These are phyloP conservation scores for Talaromyces sp. DNA, from an alignment of 2,329 filamentous ascomycete genomes.

Conservation along the genomic window DNA sequence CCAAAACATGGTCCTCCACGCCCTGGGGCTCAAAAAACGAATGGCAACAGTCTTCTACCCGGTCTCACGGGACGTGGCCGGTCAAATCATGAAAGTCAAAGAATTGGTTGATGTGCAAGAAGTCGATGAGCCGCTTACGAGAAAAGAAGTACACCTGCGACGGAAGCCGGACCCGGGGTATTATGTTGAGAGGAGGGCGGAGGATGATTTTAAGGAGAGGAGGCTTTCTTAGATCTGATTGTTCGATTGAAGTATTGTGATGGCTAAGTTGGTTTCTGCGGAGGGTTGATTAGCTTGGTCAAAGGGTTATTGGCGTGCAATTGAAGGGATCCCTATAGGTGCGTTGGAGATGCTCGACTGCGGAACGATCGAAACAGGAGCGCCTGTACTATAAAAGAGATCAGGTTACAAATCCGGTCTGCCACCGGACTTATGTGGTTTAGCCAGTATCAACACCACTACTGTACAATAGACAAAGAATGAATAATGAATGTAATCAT, in stretches of 20 bases:
- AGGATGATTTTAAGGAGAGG: conserved; percentile 24
- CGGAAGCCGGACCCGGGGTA: conserved; percentile 77
- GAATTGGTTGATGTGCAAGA: conserved; percentile 63
- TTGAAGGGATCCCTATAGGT: background rate
- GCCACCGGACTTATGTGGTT: background rate
- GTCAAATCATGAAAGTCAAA: conserved; percentile 92
- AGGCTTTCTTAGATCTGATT: conserved; percentile 13
- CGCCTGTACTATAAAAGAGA: background rate
- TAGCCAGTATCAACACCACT: background rate
- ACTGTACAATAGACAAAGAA: conserved; percentile 22
- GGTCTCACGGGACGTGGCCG: conserved; percentile 75
- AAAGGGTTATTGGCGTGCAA: background rate
- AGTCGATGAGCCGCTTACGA: conserved; percentile 40
- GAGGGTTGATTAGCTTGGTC: background rate
- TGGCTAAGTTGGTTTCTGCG: background rate
- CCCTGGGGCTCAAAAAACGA: conserved; percentile 81
- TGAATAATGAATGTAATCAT: conserved; percentile 19
- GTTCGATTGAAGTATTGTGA: background rate
- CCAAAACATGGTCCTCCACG: conserved; percentile 75
- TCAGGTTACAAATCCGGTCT: background rate
- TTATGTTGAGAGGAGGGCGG: conserved; percentile 61
- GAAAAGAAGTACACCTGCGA: conserved; percentile 66
- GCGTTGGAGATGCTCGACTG: background rate
- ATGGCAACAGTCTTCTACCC: conserved; percentile 87
- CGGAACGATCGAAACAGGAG: background rate